Base-by-base conservation (phyloP, 2,329 filamentous ascomycete species). In the Diaporthe aspalathi region DNA sequence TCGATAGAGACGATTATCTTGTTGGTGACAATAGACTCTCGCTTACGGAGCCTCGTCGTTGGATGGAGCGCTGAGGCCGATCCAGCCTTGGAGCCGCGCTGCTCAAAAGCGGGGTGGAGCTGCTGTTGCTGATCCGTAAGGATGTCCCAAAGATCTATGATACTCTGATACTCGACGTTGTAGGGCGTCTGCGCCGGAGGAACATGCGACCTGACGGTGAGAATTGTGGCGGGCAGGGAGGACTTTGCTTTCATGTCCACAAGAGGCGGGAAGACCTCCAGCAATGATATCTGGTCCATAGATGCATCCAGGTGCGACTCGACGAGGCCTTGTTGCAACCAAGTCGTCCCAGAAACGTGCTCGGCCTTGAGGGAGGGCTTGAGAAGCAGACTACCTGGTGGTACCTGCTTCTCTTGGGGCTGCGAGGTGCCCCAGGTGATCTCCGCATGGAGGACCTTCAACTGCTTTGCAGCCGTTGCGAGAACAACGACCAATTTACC, bases 101-200 rank as follows among this genome's bases (percentile, higher is more conserved):
- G 92, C 74, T 94, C 92, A 78, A 97, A 95, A 16, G 92, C 92
- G 2, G 91, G 83, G 78, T 96, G 93, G 9, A 97, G 83, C 12
- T 83, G 85, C 74, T 92, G 89, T n/a, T 87, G 82, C 60, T 89
- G 86, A 40, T 93, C 90, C 40, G 88, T 86, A 12, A 95, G 79
- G 17, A 97, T 83, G 75, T 96, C 92, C 95, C 95, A 98, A 73
- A 92, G 89, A 74, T 94, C 91, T 73, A 98, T 86, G 50, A 95
- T 88, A 75, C 91, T 97, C 75, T 92, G 90, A 0, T 89, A 84
- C 40, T 91, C 89, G 74, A 91, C 89, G 52, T 87, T 86, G 67
- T 88, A 90, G 38, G 91, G 86, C 38, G 86, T 86, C 74, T 83
- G 85, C 69, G 84, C 83, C 74, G 81, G 81, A 68, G 86, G 87